These are phyloP conservation scores for Pelargonium citronellum DNA, from an alignment of 441 rosid genomes.

Conservation along the genomic window DNA sequence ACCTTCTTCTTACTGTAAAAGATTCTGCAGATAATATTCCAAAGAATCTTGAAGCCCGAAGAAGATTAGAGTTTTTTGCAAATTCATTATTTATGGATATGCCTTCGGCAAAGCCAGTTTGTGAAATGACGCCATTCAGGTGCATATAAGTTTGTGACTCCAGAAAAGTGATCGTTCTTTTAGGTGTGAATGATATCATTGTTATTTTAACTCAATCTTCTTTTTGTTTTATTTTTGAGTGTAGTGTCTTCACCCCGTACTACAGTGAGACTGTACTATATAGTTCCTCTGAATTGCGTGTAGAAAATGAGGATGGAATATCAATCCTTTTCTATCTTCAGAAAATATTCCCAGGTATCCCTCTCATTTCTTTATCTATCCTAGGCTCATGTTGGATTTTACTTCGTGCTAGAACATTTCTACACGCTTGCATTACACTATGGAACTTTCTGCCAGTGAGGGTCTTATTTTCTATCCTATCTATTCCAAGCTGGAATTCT, in stretches of 20 bases:
- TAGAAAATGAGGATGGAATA: constrained; percentile 99
- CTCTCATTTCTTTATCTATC: constrained; percentile 6
- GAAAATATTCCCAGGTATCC: constrained; percentile 92
- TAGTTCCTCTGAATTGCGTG: constrained; percentile 82
- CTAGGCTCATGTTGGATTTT: neutral
- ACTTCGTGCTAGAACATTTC: neutral
- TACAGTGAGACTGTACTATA: constrained; percentile 99
- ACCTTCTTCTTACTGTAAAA: constrained; percentile 96
- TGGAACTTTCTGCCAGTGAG: neutral
- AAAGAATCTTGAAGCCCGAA: constrained; percentile 95
- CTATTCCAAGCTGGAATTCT: neutral
- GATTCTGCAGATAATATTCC: constrained; percentile 94
- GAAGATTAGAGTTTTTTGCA: constrained; percentile 85
- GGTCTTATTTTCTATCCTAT: neutral
- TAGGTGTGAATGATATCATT: constrained; percentile 12
- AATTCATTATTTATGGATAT: constrained; percentile 95
- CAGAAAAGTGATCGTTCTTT: neutral
- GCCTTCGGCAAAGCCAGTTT: constrained; percentile 89
- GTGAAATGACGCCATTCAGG: constrained; percentile 90
- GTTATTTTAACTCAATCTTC: constrained; percentile 19
- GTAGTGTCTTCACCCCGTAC: constrained; percentile 99
- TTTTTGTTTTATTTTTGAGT: constrained; percentile 24
- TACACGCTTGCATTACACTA: neutral
- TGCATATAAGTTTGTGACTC: constrained; percentile 22
- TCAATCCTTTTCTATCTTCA: constrained; percentile 96